Evolutionary conservation across 768 basidiomycete genomes (phyloP), one percentile per base, ranked within the genome.

Genomic region (Phylloporus sp.): DNA sequence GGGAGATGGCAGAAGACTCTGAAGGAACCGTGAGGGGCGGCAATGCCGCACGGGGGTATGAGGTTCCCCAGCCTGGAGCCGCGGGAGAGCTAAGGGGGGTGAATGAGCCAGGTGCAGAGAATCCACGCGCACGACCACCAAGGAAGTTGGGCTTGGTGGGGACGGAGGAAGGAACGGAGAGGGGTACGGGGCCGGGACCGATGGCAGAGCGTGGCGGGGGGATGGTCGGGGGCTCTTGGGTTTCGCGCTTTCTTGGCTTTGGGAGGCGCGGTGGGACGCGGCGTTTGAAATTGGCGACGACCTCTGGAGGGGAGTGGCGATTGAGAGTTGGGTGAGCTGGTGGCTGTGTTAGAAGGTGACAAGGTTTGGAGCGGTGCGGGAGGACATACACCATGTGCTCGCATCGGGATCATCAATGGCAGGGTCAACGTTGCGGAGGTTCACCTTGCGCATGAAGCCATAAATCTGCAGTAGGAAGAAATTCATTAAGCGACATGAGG

Each of bases 391-490:
- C 92, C 92, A 96, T 53, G 91, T 93, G 67, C 89, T 92, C 13
- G 91, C 92, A 71, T 96, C 92, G 52, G 91, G 91, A 71, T 95
- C 92, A 70, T 90, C 87, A 57, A 93, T 93, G 52, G 88, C 90
- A 53, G 89, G 88, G 74, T 94, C 91, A 67, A 93, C 86, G 71
- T 94, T 92, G 65, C 90, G 86, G 58, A 94, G 77, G 74, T 93
- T 94, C 65, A 95, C 89, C 69, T 95, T 94, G 70, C 92, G 90
- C 90, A 94, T 94, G 76, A 93, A 96, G 55, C 92, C 93, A 74
- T 96, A 96, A 70, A 96, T 96, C 92, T 95, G 59, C 59, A 48
- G 42, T n/a, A n/a, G 48, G 59, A 59, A 41, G 46, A 46, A 26
- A 42, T 54, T 54, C 49, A 57, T 60, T 52, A 54, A 55, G 52